Percentiles rank a stretch among this genome's conserved stretches.
These are phyloP conservation scores for Cercospora janseana DNA, from an alignment of 2,329 filamentous ascomycete genomes.

Conservation along the genomic window DNA sequence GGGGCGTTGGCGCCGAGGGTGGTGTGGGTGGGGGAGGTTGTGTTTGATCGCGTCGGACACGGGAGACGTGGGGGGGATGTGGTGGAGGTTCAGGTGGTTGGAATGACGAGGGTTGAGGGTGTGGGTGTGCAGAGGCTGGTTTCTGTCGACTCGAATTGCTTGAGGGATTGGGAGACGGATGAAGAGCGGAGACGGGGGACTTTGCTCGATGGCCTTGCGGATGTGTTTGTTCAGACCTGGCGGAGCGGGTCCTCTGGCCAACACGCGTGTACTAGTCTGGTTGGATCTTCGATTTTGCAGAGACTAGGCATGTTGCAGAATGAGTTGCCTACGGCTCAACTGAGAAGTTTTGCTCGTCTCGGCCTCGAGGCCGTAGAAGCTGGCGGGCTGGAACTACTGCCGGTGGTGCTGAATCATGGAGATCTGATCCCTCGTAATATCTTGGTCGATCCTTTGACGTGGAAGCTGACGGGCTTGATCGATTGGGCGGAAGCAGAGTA, in stretches of 20 bases:
- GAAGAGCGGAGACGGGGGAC: too few relatives aligned
- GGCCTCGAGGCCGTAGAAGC: constrained; percentile 8
- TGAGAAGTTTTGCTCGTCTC: constrained; percentile 8
- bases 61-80: too few relatives aligned
- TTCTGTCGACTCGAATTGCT: too few relatives aligned
- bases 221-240: too few relatives aligned
- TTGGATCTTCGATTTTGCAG: constrained; percentile 13
- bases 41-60: too few relatives aligned
- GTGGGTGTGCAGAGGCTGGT: too few relatives aligned
- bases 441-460: constrained; percentile 49
- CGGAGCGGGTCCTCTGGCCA: not conserved
- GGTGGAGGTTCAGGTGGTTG: too few relatives aligned
- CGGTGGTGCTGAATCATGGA: constrained; percentile 60
- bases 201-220: too few relatives aligned
- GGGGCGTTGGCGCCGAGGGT: too few relatives aligned
- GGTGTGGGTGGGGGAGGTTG: too few relatives aligned
- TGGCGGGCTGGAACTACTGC: constrained; percentile 39
- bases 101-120: too few relatives aligned
- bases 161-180: too few relatives aligned
- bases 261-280: not conserved
- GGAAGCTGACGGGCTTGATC: constrained; percentile 53
- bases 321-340: constrained; percentile 1
- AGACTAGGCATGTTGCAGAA: constrained; percentile 12
- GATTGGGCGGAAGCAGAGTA: constrained; percentile 66
- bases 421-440: constrained; percentile 60